These are phyloP conservation scores for Torulaspora gathmanii DNA, from an alignment of 805 yeast genomes.

Conservation along the genomic window DNA sequence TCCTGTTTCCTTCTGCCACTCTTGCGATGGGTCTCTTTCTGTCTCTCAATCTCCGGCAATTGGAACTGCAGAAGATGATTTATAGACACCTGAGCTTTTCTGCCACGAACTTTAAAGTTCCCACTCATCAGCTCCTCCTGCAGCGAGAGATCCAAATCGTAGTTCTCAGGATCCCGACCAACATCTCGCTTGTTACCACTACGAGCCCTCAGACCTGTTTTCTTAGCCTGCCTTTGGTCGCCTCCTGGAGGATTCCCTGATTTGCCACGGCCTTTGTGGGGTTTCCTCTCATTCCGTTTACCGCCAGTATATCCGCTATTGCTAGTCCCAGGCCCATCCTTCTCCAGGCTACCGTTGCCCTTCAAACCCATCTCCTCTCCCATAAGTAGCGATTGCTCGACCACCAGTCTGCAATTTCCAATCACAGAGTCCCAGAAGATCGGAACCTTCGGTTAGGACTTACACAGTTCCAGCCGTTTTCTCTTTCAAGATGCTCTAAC, in stretches of 20 bases:
- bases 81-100: conserved; percentile 47
- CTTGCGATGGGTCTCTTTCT: conserved; percentile 14
- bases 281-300: background rate
- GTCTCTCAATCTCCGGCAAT: conserved; percentile 40
- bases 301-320: background rate
- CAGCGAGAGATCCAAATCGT: conserved; percentile 31
- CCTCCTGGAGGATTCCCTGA: background rate
- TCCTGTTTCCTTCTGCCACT: conserved; percentile 25
- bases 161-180: background rate
- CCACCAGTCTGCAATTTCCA: background rate
- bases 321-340: conserved; percentile 6
- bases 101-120: conserved; percentile 35
- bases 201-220: conserved; percentile 4
- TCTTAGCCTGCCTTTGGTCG: background rate
- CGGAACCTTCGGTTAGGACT: background rate
- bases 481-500: background rate
- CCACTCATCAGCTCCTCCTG: conserved; percentile 36
- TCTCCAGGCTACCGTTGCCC: conserved; percentile 6
- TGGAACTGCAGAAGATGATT: conserved; percentile 63
- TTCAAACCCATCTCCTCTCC: conserved; percentile 11
- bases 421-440: background rate
- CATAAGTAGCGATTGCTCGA: conserved; percentile 2
- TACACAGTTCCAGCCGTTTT: background rate
- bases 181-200: background rate
- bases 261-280: background rate